Conservation (phyloP, 2,329 filamentous ascomycete genomes). For the Trichothecium sympodiale region DNA sequence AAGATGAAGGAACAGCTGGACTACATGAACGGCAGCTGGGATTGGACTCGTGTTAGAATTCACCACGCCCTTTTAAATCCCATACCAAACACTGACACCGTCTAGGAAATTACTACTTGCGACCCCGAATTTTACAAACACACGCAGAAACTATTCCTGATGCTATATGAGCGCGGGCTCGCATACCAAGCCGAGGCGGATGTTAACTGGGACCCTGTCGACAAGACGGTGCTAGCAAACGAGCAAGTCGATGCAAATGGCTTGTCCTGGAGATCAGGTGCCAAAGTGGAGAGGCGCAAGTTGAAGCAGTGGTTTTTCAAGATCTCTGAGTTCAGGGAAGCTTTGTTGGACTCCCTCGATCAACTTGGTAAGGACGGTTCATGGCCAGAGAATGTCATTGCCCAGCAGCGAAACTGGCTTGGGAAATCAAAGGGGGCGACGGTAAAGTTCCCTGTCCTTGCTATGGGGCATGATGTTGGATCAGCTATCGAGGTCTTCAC, state of each 20-base stretch:
- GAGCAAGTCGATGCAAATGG: slow-evolving; percentile 87
- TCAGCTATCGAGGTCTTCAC: slow-evolving; percentile 64
- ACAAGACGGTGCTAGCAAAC: slow-evolving; percentile 82
- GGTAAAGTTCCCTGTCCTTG: slow-evolving; percentile 56
- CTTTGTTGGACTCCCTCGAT: slow-evolving; percentile 60
- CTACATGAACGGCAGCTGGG: slow-evolving; percentile 70
- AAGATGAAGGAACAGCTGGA: slow-evolving; percentile 77
- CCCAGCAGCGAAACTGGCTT: slow-evolving; percentile 83
- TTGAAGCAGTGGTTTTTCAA: slow-evolving; percentile 86
- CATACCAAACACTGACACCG: slow-evolving; percentile 4
- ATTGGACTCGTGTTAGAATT: slow-evolving; percentile 73
- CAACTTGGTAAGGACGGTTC: slow-evolving; percentile 47
- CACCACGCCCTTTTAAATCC: slow-evolving; percentile 5
- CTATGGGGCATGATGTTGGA: slow-evolving; percentile 25
- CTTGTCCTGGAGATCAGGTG: slow-evolving; percentile 77
- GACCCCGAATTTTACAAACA: slow-evolving; percentile 81
- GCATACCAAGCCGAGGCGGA: slow-evolving; percentile 75
- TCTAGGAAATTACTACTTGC: slow-evolving; percentile 72
- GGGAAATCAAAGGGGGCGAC: slow-evolving; percentile 66
- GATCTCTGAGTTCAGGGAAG: slow-evolving; percentile 68
- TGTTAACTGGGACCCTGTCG: slow-evolving; percentile 85
- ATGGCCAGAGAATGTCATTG: slow-evolving; percentile 75
- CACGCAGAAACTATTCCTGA: slow-evolving; percentile 75
- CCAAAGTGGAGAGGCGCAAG: slow-evolving; percentile 66
- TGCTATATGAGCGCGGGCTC: slow-evolving; percentile 60